Evolutionary conservation across 1,284 basidiomycete genomes (phyloP).

Genomic region (Microbotryomycetes sp.): DNA sequence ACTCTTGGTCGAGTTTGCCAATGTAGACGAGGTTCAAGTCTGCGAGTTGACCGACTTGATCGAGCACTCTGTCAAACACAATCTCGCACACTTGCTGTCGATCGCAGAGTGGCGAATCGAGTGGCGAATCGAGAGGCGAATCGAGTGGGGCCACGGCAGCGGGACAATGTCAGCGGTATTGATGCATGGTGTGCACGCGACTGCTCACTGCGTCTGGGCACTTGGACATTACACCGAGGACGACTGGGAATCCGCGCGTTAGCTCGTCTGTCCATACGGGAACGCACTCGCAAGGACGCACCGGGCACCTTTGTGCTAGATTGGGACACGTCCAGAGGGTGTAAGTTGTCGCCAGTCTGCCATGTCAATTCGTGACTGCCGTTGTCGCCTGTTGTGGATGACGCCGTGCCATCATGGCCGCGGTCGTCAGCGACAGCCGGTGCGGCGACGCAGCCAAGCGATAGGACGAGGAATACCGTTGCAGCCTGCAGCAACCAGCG

Average conservation of each 20-base stretch:
- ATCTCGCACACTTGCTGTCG: background rate
- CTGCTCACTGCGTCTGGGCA: constrained; percentile 25
- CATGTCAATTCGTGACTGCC: background rate
- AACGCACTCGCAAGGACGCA: background rate
- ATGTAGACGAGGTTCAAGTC: constrained; percentile 25
- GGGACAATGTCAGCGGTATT: constrained; percentile 6
- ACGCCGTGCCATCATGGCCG: background rate
- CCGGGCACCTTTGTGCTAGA: background rate
- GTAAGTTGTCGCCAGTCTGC: background rate
- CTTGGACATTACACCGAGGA: constrained; percentile 22
- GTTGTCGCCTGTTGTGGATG: no score
- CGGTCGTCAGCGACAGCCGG: background rate
- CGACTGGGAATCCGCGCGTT: background rate
- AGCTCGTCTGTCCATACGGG: background rate
- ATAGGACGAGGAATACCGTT: no score
- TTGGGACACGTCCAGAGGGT: background rate
- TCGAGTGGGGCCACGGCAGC: background rate
- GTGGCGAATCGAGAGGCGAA: background rate
- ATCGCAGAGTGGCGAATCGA: background rate
- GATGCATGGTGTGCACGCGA: background rate
- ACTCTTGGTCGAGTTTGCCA: constrained; percentile 11
- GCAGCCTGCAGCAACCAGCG: no score
- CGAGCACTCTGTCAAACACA: constrained; percentile 7
- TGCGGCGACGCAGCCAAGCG: no score
- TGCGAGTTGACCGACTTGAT: constrained; percentile 13